Evolutionary conservation across 1,284 basidiomycete species (phyloP), one percentile per base, ranked within the genome.

Genomic region (Thecaphora thlaspeos): DNA sequence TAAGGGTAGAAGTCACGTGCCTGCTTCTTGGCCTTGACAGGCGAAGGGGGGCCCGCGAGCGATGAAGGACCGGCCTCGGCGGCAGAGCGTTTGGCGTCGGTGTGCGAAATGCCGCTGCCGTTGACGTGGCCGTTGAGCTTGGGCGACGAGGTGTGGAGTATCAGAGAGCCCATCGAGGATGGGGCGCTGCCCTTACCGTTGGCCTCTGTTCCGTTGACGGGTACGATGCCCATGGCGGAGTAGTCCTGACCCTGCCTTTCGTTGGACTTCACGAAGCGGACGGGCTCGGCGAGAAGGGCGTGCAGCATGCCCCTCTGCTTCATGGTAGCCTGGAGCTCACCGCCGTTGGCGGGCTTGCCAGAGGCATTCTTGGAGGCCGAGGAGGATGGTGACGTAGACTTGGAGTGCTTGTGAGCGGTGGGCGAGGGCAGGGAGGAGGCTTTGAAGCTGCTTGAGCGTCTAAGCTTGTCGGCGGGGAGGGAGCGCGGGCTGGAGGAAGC

Each of bases 301-400:
- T 19, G 75, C 41, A 41, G 53, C 73, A 37, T 86, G 68, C 18
- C 56, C 14, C 53, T 30, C 45, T 62, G 63, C 34, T 67, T 61
- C 38, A 61, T 44, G 8, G 63, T 62, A 12, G 48, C 52, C 15
- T 47, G 42, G 9, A 61, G 26, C 26, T 28, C 26, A 11, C 26
- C 26, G 26, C 26, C 26, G 26, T 55, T 51, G 4, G 57, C 54
- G 1, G 56, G 45, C 51, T 57, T 60, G 24, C 53, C 54, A 15
- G 46, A 39, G 26, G 57, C 57, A n/a, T 51, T 37, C 17, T 64
- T 64, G 7, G 53, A 48, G 2, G 57, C 57, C 0, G 62, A 61
- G 15, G 21, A 18, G 14, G 61, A 54, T 2, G 57, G 41, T 2
- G 43, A 59, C 23, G 39, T 18, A 1, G 56, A 62, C 15, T 42